Evolutionary conservation across 2,329 filamentous ascomycete species (phyloP), one percentile per base, ranked within the genome.

Genomic region (Alternaria postmessia): DNA sequence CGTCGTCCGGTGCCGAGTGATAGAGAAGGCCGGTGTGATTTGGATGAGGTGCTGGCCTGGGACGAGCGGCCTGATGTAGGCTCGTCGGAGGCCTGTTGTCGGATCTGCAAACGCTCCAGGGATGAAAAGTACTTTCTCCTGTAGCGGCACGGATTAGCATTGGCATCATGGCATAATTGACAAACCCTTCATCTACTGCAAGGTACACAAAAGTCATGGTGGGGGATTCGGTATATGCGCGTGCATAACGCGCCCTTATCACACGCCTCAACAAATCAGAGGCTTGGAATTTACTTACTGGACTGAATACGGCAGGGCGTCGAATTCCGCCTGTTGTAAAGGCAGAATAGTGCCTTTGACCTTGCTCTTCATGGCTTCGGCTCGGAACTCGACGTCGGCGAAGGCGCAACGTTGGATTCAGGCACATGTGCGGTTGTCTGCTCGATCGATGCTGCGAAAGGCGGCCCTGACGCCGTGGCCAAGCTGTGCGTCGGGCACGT

Each of bases 81-180:
- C 57, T 71, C 61, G 59, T 72, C 63, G 56, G 67, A 72, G 67
- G 68, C 66, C 51, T 79, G 79, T 69, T 88, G 87, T 51, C 85
- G 86, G 74, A 92, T 87, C 69, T 87, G 87, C 59, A 91, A 83
- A 59, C 89, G 86, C 78, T 93, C 90, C 64, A 90, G 83, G 7
- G 87, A 89, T 32, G 89, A 91, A 80, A 92, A 92, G 80, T 91
- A 92, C 87, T 92, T 84, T 72, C 79, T 79, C 71, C 81, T 83
- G 74, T 56, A 66, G 67, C 54, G 57, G 56, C 53, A 56, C 62
- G 47, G 67, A 66, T 71, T 65, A 74, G 68, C 63, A 63, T 54
- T 48, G 43, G 49, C 54, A 70, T 59, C 54, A 70, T 60, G 63
- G 71, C 68, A 64, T 65, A 54, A 53, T 60, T 42, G 54, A 32